Conservation (phyloP, 2,329 filamentous ascomycete species). For the Dactylellina sp. region DNA sequence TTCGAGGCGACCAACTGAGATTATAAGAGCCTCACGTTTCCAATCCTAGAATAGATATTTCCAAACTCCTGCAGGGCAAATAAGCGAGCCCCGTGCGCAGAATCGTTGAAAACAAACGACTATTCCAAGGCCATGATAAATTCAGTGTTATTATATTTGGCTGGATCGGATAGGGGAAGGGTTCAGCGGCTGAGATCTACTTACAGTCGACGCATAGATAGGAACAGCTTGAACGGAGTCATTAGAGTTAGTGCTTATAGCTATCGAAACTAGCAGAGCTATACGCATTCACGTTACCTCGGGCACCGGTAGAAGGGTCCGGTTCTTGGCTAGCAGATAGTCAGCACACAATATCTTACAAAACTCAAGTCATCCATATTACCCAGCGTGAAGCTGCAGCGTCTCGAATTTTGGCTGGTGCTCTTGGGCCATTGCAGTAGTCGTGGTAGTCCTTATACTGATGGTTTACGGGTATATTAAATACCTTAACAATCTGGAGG, state of each 20-base stretch:
- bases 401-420: conserved; percentile 77
- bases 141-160: conserved; percentile 29
- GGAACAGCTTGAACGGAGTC: conserved; percentile 77
- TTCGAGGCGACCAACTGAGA: not conserved
- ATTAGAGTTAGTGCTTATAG: not conserved
- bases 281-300: conserved; percentile 31
- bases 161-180: conserved; percentile 14
- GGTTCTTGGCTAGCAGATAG: conserved; percentile 80
- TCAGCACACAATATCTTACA: too few relatives aligned
- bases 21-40: conserved; percentile 75
- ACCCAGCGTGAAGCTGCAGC: conserved; percentile 86
- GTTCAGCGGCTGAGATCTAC: conserved; percentile 58
- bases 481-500: too few relatives aligned
- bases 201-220: conserved; percentile 89
- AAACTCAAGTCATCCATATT: too few relatives aligned
- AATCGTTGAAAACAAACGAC: conserved; percentile 96
- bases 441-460: not conserved
- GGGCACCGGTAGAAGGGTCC: conserved; percentile 81
- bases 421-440: conserved; percentile 58
- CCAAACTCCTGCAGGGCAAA: conserved; percentile 97
- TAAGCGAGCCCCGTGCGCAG: conserved; percentile 90
- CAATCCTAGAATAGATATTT: conserved; percentile 97
- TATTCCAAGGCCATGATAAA: conserved; percentile 62
- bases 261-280: not conserved
- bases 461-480: not conserved